Evolutionary conservation across 139 green algal genomes (phyloP), one percentile per base, ranked within the genome.

Genomic region (Raphidocelis subcapitata): DNA sequence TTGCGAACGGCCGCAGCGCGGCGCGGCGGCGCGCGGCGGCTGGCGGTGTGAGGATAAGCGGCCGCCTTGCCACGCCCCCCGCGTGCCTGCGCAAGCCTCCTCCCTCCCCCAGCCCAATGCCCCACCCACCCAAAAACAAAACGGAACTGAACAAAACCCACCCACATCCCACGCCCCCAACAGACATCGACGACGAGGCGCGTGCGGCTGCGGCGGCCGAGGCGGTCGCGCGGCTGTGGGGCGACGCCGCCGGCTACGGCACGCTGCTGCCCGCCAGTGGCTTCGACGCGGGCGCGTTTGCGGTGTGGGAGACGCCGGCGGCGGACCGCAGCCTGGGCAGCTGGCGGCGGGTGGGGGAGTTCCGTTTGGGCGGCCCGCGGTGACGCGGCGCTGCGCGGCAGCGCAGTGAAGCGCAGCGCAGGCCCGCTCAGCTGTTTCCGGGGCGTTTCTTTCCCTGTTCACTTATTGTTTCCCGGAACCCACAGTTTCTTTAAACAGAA

Each of bases 211-310:
- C 69, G 12, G 68, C 66, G 32, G 63, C 65, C 26, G 35, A 52
- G 8, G 79, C 69, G 64, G 49, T 62, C 16, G 68, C 26, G 47
- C 67, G 75, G 67, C 65, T 83, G 69, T 83, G 76, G 62, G 81
- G 76, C 20, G 73, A 80, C n/a, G 76, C 62, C 57, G 46, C 49
- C 56, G 31, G 28, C 26, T 89, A 89, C 69, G 74, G 79, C 71
- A 86, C 80, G 5, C 57, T 86, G 68, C 78, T 89, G 49, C 61
- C 63, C 29, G 84, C 86, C 10, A 73, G 63, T 2, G 81, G 84
- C 1, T 87, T 81, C 56, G 62, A 61, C 14, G 73, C 73, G 2
- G 44, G 49, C 15, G 37, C 55, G 5, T 32, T 89, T 12, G 55
- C 35, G 2, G 4, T 87, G 59, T 86, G 81, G 84, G 78, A 73